phyloP scores from a whole-genome alignment of 768 basidiomycete species.

The Saitozyma sp. region DNA sequence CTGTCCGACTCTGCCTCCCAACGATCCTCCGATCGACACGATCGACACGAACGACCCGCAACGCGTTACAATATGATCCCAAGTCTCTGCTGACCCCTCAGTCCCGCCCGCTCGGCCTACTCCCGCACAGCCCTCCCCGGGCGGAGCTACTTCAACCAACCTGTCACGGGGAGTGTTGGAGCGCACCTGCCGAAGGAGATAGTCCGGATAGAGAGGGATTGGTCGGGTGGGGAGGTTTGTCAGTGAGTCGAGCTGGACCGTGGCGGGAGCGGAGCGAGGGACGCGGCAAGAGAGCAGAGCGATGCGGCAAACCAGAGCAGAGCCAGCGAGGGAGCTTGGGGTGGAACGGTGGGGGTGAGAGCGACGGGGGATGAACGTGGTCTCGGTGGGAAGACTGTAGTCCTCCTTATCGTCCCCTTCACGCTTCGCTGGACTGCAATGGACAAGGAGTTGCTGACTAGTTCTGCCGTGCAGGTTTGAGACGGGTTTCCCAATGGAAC shows the following conservation, averaged over 20 bases:
- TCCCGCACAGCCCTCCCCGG: conserved; percentile 35
- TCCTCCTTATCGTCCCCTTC: no score
- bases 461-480: conserved; percentile 60
- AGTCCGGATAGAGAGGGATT: conserved; percentile 88
- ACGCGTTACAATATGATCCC: no score
- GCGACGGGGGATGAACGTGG: no score
- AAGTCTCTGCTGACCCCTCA: neutral
- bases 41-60: no score
- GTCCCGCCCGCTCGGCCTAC: conserved; percentile 43
- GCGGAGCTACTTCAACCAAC: conserved; percentile 63
- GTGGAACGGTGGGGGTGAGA: no score
- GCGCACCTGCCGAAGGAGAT: conserved; percentile 89
- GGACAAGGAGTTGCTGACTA: no score
- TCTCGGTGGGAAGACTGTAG: no score
- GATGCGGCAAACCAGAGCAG: neutral
- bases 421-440: no score
- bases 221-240: conserved; percentile 79
- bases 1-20: no score
- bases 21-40: no score
- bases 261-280: neutral
- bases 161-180: conserved; percentile 80
- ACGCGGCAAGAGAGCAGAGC: neutral
- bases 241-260: conserved; percentile 57
- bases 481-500: conserved; percentile 81
- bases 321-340: neutral